phyloP scores from a whole-genome alignment of 495 filamentous ascomycete species.

The Aeminium ludgeri region DNA sequence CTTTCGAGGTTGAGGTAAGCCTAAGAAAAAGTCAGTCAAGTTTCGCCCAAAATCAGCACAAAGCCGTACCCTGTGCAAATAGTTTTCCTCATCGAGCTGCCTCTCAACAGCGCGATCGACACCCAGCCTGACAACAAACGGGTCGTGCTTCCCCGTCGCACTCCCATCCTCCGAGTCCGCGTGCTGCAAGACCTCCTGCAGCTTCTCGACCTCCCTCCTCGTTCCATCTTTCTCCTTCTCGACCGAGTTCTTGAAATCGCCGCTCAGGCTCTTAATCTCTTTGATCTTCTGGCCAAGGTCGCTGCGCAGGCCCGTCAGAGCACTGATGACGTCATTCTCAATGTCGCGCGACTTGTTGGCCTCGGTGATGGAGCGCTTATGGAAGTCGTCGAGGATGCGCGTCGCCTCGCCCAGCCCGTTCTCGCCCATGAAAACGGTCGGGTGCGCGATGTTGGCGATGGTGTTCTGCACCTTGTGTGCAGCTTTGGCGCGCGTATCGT shows the following conservation, averaged over 20 bases:
- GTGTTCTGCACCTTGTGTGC: conserved; percentile 68
- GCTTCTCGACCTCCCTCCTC: conserved; percentile 49
- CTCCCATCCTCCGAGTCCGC: conserved; percentile 59
- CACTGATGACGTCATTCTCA: conserved; percentile 75
- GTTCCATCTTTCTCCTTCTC: conserved; percentile 64
- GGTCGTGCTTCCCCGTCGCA: conserved; percentile 72
- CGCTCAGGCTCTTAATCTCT: conserved; percentile 81
- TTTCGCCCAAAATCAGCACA: too few relatives aligned
- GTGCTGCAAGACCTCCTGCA: conserved; percentile 65
- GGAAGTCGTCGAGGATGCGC: conserved; percentile 62
- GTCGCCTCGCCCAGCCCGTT: conserved; percentile 76
- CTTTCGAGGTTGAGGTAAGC: conserved; percentile 89
- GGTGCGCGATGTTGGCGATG: conserved; percentile 60
- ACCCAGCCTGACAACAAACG: conserved; percentile 65
- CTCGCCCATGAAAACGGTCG: conserved; percentile 47
- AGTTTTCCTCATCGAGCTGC: conserved; percentile 95
- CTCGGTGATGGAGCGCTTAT: conserved; percentile 64
- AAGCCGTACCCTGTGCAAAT: conserved; percentile 73
- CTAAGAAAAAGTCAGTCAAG: conserved; percentile 29
- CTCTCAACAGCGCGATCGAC: conserved; percentile 80
- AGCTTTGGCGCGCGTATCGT: conserved; percentile 72
- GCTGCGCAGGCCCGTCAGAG: conserved; percentile 66
- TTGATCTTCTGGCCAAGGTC: conserved; percentile 93
- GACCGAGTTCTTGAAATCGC: conserved; percentile 86
- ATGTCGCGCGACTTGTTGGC: conserved; percentile 82